Base-by-base conservation (phyloP, 2,329 filamentous ascomycete species). In the Cladosporium sp. region DNA sequence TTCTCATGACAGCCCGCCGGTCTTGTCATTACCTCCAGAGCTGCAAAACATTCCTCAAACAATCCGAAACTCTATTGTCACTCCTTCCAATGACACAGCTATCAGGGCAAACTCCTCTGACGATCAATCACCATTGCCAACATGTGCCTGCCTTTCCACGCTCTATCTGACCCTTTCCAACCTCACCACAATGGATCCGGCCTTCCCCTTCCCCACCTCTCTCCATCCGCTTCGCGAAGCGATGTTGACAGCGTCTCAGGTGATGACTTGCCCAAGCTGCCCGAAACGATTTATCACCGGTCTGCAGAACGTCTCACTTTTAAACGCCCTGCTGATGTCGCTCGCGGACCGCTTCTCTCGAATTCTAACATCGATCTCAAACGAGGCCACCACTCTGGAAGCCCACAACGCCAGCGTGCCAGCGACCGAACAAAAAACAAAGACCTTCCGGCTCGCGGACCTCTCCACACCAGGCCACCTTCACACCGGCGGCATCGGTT, bases 131-230 rank as follows among this genome's bases (percentile, higher is more conserved):
- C 22, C 22, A 28, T 18, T 22, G n/a, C 40, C 32, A 8, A 50
- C 62, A 11, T 77, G 74, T 59, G 67, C 68, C 46, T 77, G 75
- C 55, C 69, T 77, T 33, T 71, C 70, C 8, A 67, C 67, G n/a
- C 71, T 73, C 52, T 77, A 75, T 58, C 65, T 77, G 2, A 70
- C 70, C 2, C 62, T 76, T 18, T 68, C 65, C 14, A 68, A 67
- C 40, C 66, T 78, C 14, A 69, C 74, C 55, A 59, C 68, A 9
- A 62, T 74, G 46, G 50, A 59, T 40, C 56, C 59, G 19, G 34
- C 54, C 38, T 67, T 72, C 56, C 45, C 62, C 35, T 78, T 78
- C 55, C 75, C 76, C 0, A 66, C 66, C 46, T 64, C 72, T 6
- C 61, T 77, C 4, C 60, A 68, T 10, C 65, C 67, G 1, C 63